Conservation (phyloP, 257 asterid species). For the Striga asiatica region DNA sequence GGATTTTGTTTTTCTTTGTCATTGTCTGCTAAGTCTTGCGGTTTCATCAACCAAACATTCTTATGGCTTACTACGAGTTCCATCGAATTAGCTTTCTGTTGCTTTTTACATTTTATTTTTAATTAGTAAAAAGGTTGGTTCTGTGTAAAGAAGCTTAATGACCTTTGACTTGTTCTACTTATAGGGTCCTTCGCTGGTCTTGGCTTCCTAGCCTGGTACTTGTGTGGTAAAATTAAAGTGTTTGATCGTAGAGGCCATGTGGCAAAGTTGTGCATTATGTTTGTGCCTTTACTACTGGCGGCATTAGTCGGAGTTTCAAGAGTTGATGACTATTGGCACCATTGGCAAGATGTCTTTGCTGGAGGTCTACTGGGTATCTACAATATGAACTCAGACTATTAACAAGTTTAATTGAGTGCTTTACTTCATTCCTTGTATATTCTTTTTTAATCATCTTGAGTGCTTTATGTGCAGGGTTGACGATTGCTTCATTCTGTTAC, state of each 20-base stretch:
- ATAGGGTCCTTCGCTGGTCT: constrained; percentile 92
- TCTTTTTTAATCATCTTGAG: constrained; percentile 13
- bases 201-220: constrained; percentile 66
- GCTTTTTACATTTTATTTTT: background rate
- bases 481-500: constrained; percentile 80
- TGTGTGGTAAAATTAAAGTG: constrained; percentile 55
- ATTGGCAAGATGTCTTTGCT: constrained; percentile 74
- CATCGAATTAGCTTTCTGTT: background rate
- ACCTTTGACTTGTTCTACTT: constrained; percentile 14
- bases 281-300: constrained; percentile 59
- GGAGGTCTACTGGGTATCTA: constrained; percentile 59
- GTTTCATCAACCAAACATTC: background rate
- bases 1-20: background rate
- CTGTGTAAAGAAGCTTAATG: constrained; percentile 11
- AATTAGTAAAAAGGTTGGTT: background rate
- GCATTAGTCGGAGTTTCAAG: constrained; percentile 79
- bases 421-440: background rate
- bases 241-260: constrained; percentile 73
- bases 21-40: constrained; percentile 1
- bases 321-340: constrained; percentile 86
- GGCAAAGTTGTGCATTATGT: constrained; percentile 59
- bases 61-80: background rate
- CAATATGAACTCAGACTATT: constrained; percentile 1
- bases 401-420: background rate
- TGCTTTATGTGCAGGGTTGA: constrained; percentile 49